Evolutionary conservation across 1,284 basidiomycete species (phyloP).

Genomic region (Caloboletus firmus): DNA sequence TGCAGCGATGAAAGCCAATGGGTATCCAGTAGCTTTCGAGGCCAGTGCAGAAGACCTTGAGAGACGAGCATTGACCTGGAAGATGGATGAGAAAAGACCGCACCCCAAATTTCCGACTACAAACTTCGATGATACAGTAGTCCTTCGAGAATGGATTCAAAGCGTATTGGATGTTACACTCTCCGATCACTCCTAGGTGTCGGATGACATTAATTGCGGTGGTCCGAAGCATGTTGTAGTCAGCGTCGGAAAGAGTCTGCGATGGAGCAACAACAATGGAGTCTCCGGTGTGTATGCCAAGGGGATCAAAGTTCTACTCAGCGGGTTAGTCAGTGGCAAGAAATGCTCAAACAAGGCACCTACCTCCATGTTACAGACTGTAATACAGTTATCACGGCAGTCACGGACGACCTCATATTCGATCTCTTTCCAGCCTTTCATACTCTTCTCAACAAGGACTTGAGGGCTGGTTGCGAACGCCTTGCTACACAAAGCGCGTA

Average conservation of each 20-base stretch:
- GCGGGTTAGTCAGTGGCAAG: neutral
- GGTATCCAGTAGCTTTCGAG: slow-evolving; percentile 98
- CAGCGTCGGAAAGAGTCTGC: slow-evolving; percentile 95
- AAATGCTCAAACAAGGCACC: slow-evolving; percentile 28
- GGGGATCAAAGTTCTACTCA: slow-evolving; percentile 91
- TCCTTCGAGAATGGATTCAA: slow-evolving; percentile 93
- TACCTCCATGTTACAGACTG: slow-evolving; percentile 99
- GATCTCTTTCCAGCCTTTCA: slow-evolving; percentile 99
- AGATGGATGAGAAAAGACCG: slow-evolving; percentile 1
- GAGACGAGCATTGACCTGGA: slow-evolving; percentile 94
- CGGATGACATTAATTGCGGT: slow-evolving; percentile 98
- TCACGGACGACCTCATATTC: slow-evolving; percentile 99
- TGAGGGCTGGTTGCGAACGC: slow-evolving; percentile 97
- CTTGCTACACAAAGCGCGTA: slow-evolving; percentile 86
- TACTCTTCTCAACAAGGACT: slow-evolving; percentile 96
- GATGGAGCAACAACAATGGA: slow-evolving; percentile 99
- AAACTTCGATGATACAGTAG: slow-evolving; percentile 97
- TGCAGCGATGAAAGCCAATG: slow-evolving; percentile 96
- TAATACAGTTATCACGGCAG: slow-evolving; percentile 97
- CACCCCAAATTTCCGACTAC: slow-evolving; percentile 8
- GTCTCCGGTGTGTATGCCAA: slow-evolving; percentile 98
- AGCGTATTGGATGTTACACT: slow-evolving; percentile 99
- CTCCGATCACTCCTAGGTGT: slow-evolving; percentile 95
- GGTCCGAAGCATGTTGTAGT: slow-evolving; percentile 99
- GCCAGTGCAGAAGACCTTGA: slow-evolving; percentile 97